Base-by-base conservation (phyloP, 768 basidiomycete species). In the Asterophora lycoperdoides region DNA sequence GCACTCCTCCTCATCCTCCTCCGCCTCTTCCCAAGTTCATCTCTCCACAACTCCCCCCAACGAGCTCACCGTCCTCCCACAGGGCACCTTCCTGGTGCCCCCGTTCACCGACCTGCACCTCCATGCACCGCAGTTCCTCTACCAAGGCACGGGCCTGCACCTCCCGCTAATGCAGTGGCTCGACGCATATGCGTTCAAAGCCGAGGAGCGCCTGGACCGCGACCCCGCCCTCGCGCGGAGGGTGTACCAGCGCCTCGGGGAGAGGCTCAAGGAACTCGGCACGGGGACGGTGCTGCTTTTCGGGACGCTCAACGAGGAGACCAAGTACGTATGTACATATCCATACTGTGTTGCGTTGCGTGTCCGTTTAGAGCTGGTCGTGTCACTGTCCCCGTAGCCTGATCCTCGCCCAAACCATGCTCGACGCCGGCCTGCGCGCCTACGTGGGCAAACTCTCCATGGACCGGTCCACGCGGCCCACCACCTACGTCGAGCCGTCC, bases 391-490 rank as follows among this genome's bases (percentile, higher is more conserved):
- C 17, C 10, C 14, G 13, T 38, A 94, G 91, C 62, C 58, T 94
- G 17, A 83, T 93, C 19, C 78, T 95, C 0, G 91, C 92, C 3
- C 68, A 81, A 30, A 75, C 71, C 10, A 89, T 94, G 80, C 83
- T 83, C 52, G 57, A 65, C 0, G 78, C 77, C 15, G 90, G 93
- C 4, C 56, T 94, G 14, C 73, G 93, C 28, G 89, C 82, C 0
- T 89, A 87, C 53, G 76, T 95, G n/a, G 93, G 92, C 14, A 95
- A 94, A 62, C 70, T 95, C 9, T 90, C 89, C 0, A 93, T 93
- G 92, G 90, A 93, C 62, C 81, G 79, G 19, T 88, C 84, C 5
- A 79, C 81, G 5, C 74, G 82, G 1, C 76, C 81, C 0, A 77
- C 84, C 0, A 77, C 84, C 0, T 94, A 94, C 64, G 70, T 78